phyloP scores from a whole-genome alignment of 2,329 filamentous ascomycete genomes.

The Aspergillus sp. region DNA sequence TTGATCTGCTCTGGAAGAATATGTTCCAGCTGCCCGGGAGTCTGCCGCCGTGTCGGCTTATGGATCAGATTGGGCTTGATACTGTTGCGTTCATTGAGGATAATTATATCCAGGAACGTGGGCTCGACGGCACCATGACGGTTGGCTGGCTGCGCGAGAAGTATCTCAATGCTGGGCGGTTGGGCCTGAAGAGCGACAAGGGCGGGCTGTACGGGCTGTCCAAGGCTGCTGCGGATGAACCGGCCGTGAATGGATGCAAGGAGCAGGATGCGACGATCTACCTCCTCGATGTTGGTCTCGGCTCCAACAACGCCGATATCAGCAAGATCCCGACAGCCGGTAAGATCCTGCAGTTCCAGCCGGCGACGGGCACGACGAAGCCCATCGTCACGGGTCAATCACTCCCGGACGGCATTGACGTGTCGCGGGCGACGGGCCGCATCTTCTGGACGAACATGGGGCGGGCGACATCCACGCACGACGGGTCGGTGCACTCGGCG shows the following conservation, averaged over 20 bases:
- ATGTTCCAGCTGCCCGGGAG: conserved; percentile 31
- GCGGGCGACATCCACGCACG: conserved; percentile 25
- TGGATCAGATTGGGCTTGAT: conserved; percentile 53
- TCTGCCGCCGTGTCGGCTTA: conserved; percentile 34
- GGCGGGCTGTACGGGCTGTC: conserved; percentile 37
- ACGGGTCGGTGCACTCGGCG: conserved; percentile 45
- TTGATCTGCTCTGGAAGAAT: conserved; percentile 43
- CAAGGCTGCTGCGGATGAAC: neutral
- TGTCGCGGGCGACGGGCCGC: conserved; percentile 30
- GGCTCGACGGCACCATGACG: conserved; percentile 33
- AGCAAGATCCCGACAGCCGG: conserved; percentile 11
- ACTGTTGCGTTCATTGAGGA: conserved; percentile 54
- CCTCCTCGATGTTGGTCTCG: conserved; percentile 24
- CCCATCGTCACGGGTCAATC: conserved; percentile 15
- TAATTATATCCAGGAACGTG: conserved; percentile 51
- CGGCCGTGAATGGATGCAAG: conserved; percentile 6
- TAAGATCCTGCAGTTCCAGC: conserved; percentile 9
- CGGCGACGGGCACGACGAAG: conserved; percentile 13
- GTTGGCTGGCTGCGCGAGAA: conserved; percentile 46
- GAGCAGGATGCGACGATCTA: conserved; percentile 17
- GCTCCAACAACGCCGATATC: conserved; percentile 16
- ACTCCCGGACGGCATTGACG: conserved; percentile 48
- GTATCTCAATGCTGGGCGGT: conserved; percentile 47
- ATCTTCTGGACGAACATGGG: conserved; percentile 56
- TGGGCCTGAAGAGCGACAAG: conserved; percentile 36